phyloP scores from a whole-genome alignment of 192 early-diverging fungal species.

The Entomortierella chlamydospora region DNA sequence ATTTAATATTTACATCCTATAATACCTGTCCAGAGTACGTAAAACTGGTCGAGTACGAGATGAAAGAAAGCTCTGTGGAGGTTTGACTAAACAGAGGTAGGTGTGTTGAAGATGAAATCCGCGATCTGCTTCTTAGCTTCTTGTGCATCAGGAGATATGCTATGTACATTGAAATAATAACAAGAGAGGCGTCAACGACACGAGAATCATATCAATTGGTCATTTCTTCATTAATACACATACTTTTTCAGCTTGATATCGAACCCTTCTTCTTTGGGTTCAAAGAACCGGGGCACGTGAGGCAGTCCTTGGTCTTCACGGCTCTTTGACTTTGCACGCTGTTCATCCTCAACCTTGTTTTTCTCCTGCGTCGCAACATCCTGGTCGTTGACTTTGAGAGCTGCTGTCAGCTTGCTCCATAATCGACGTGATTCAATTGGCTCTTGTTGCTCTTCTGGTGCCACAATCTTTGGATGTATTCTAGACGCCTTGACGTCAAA shows the following conservation, averaged over 20 bases:
- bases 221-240: too few relatives aligned
- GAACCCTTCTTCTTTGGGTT: constrained; percentile 44
- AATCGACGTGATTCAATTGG: constrained; percentile 84
- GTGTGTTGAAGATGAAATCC: constrained; percentile 43
- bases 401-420: constrained; percentile 82
- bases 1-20: too few relatives aligned
- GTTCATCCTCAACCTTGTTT: constrained; percentile 75
- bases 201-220: too few relatives aligned
- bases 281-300: constrained; percentile 78
- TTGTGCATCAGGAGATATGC: constrained; percentile 49
- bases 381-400: constrained; percentile 71
- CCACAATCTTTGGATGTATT: constrained; percentile 78
- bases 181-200: too few relatives aligned
- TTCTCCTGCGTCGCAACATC: constrained; percentile 79
- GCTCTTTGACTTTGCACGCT: constrained; percentile 68
- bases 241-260: constrained; percentile 59
- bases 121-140: constrained; percentile 50
- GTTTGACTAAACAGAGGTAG: constrained; percentile 13
- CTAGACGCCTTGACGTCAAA: constrained; percentile 79
- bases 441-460: constrained; percentile 77
- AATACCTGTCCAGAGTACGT: too few relatives aligned
- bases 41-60: too few relatives aligned
- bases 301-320: constrained; percentile 64
- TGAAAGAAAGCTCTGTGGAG: background rate
- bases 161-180: constrained; percentile 4